Base-by-base conservation (phyloP, 1,284 basidiomycete species). In the Ustilago curta region DNA sequence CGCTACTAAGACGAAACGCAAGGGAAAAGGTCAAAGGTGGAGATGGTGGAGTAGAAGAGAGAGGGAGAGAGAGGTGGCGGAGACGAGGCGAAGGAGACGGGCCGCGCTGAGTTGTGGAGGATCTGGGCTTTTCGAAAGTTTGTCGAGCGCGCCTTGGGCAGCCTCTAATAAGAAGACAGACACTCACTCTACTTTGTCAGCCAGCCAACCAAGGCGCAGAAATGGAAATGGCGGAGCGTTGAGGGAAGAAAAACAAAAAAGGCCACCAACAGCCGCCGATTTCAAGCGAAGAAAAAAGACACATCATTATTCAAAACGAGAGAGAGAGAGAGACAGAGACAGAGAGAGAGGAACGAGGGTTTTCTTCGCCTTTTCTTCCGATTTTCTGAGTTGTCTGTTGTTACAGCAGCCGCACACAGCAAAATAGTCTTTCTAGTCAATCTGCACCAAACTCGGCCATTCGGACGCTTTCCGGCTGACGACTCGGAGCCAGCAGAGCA, bases 141-240 rank as follows among this genome's bases (percentile, higher is more conserved):
- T 40, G 32, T 45, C 11, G 39, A 49, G 50, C 51, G 51, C 50
- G 57, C 58, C 37, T 49, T 66, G 51, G 40, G 11, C 47, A 47
- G 27, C 42, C 7, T 14, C 43, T n/a, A n/a, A n/a, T n/a, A n/a
- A n/a, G n/a, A n/a, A 19, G 37, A 27, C 35, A 43, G n/a, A n/a
- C 45, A 48, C 19, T 23, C 27, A n/a, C n/a, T n/a, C n/a, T n/a
- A n/a, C n/a, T 58, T 29, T 45, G 12, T 29, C 27, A 31, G n/a
- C 49, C 29, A 35, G 8, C 21, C 29, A 37, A 25, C 43, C 23
- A 44, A 44, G 23, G 14, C 16, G 25, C 44, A 57, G 43, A 47
- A 35, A 25, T 54, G 66, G 59, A 68, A 68, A 60, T 61, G 50
- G 56, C 55, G 57, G 56, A 69, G 43, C 40, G 53, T n/a, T n/a